Evolutionary conservation across 805 yeast genomes (phyloP), one percentile per base, ranked within the genome.

Genomic region (Candida caryicola): DNA sequence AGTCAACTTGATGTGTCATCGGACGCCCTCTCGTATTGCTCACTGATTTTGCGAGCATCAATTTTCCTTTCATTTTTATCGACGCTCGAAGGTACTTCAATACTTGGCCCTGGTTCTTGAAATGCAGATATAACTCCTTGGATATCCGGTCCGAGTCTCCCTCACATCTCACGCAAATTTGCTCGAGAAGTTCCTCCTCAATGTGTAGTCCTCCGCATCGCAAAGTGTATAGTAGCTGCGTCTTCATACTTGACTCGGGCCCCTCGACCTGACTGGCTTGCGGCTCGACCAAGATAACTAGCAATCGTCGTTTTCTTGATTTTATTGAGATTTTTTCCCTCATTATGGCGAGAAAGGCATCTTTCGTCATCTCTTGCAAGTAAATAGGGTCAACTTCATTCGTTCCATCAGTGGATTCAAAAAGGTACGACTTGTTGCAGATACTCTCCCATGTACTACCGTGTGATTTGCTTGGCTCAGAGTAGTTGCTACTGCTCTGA

Each of bases 361-460:
- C 32, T 30, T 62, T 55, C 0, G 62, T 59, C 8, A 79, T 36
- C 0, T 37, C 35, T 14, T 54, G 42, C 0, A 79, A 44, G 0
- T 64, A 14, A 0, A 40, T 27, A 3, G 41, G 6, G 47, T 73
- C 77, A 16, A 70, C 49, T 3, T 50, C 46, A 43, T 70, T 65
- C 4, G 60, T 54, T 28, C 63, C 61, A 4, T 44, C 37, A 19
- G 45, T 48, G 8, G 59, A 57, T 0, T 62, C 50, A 46, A 76
- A 78, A 17, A 60, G 45, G 44, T 69, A 75, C 2, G 69, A 64
- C 34, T 61, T 57, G 28, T 64, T 69, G 3, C 66, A 45, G 2
- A 82, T 77, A 40, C 74, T 74, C 37, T 74, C 79, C 73, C 77
- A 71, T 27, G 56, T 46, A 21, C 59, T 60, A 41, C 65, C 69